phyloP scores from a whole-genome alignment of 2,329 filamentous ascomycete species.

The Ascosphaera pollenicola region DNA sequence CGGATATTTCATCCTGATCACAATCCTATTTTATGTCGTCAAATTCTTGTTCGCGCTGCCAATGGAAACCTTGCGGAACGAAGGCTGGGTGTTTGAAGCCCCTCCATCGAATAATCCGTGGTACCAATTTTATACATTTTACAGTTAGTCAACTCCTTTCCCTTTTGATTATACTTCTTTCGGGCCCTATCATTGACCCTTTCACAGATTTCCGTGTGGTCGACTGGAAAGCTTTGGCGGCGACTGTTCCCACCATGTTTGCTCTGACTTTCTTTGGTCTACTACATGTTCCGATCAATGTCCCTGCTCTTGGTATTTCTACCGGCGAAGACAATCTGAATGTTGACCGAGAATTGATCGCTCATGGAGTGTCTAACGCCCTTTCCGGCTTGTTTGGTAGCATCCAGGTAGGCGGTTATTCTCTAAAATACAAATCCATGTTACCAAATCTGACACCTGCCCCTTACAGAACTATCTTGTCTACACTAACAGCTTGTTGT shows the following conservation, averaged over 20 bases:
- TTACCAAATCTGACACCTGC: constrained; percentile 8
- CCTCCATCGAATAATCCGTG: constrained; percentile 73
- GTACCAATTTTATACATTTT: constrained; percentile 95
- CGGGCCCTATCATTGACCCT: constrained; percentile 4
- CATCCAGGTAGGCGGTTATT: constrained; percentile 35
- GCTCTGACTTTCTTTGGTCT: constrained; percentile 95
- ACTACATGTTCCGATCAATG: constrained; percentile 93
- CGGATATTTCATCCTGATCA: constrained; percentile 62
- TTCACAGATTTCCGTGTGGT: constrained; percentile 52
- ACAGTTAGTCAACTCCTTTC: constrained; percentile 37
- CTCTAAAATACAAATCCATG: not conserved
- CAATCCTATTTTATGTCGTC: constrained; percentile 32
- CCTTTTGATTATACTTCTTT: not conserved
- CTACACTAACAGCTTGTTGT: constrained; percentile 93
- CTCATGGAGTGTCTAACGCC: constrained; percentile 85
- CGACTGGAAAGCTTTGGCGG: constrained; percentile 60
- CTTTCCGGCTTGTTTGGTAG: constrained; percentile 70
- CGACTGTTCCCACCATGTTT: constrained; percentile 83
- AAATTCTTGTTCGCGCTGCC: constrained; percentile 36
- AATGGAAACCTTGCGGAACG: constrained; percentile 41
- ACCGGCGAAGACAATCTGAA: constrained; percentile 83
- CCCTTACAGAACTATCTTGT: constrained; percentile 71
- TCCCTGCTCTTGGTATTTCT: constrained; percentile 75
- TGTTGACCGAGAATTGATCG: constrained; percentile 72
- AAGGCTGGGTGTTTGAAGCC: constrained; percentile 80